These are phyloP conservation scores for Lasiosphaeriaceae sp. DNA, from an alignment of 495 filamentous ascomycete genomes.

Conservation along the genomic window DNA sequence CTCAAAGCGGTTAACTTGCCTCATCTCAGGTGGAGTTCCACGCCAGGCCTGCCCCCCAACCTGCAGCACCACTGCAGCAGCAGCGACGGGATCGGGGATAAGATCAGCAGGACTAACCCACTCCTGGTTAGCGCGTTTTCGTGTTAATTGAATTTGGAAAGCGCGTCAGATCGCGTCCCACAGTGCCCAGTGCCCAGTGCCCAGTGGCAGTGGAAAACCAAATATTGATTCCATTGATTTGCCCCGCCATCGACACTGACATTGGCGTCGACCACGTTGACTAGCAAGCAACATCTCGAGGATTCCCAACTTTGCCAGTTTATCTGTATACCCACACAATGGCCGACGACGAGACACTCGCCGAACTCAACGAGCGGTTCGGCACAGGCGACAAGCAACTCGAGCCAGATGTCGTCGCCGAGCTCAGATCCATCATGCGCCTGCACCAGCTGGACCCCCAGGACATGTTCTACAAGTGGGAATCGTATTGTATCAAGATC, in stretches of 20 bases:
- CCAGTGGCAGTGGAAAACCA: background rate
- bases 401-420: conserved; percentile 66
- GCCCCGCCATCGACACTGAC: conserved; percentile 3
- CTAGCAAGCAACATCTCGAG: background rate
- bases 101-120: too few relatives aligned
- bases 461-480: conserved; percentile 97
- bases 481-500: conserved; percentile 94
- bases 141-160: conserved; percentile 22
- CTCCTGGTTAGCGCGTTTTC: conserved; percentile 8
- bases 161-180: conserved; percentile 19
- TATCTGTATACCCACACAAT: conserved; percentile 31
- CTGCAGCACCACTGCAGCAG: background rate
- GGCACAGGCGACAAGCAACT: conserved; percentile 47
- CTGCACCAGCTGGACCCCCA: conserved; percentile 71
- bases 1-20: too few relatives aligned
- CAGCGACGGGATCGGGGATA: background rate
- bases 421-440: conserved; percentile 79
- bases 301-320: conserved; percentile 18
- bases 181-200: background rate
- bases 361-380: conserved; percentile 70
- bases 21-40: too few relatives aligned
- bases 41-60: too few relatives aligned
- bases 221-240: conserved; percentile 5
- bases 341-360: conserved; percentile 41
- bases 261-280: conserved; percentile 2